Evolutionary conservation across 31 red algal species (phyloP), one percentile per base, ranked within the genome.

Genomic region (Odonthalia washingtoniensis): DNA sequence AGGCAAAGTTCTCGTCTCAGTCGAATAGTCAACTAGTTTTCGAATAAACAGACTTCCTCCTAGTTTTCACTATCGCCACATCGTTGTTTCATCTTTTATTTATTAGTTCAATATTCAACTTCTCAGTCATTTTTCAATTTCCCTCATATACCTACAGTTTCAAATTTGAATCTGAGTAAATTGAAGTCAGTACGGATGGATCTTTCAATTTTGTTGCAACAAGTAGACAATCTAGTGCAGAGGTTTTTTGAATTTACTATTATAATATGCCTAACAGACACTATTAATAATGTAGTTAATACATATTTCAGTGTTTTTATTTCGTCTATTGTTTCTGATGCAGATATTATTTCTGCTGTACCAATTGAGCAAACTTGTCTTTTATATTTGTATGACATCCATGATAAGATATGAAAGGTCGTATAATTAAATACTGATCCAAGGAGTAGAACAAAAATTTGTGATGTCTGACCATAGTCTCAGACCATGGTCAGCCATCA

Each of bases 321-420:
- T 74, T 74, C 70, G 28, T 74, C 70, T 9, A 74, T 74, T 9
- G 70, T 35, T 74, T 74, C 70, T 1, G 5, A 35, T 26, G 70
- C 70, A 4, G 70, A 35, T 2, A 34, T 35, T 9, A 40, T 74
- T 74, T 74, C 70, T 1, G 70, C 70, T 34, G 70, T 26, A 35
- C 70, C 70, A 74, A 74, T 74, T 3, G 70, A 74, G 3, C 40
- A 36, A 26, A 74, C 70, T 26, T 24, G 70, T 6, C 70, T 39
- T 3, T 35, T 35, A 1, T n/a, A 74, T 40, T 74, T 4, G 21
- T n/a, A n/a, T n/a, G n/a, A n/a, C n/a, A n/a, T n/a, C n/a, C n/a
- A n/a, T n/a, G n/a, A n/a, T n/a, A n/a, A 9, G 49, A 57, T 21
- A 57, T 57, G 49, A 57, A 14, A 74, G 3, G 35, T 74, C 31